Evolutionary conservation across 129 eudicot genomes (phyloP).

Genomic region (Scalesia atractyloides): DNA sequence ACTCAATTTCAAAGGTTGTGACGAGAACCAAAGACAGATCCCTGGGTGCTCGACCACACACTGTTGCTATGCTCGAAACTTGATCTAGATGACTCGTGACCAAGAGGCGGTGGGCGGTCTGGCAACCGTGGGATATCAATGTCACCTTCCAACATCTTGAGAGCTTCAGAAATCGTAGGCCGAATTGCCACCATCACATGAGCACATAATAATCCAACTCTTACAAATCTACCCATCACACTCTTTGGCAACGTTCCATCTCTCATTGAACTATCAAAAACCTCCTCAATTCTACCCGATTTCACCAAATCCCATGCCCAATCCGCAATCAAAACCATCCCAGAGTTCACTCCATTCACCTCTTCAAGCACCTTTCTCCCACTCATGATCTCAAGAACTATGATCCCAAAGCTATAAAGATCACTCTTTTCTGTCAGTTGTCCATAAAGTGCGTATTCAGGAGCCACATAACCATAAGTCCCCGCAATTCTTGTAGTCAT

Average conservation of each 20-base stretch:
- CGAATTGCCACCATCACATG: constrained; percentile 79
- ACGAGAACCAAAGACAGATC: constrained; percentile 19
- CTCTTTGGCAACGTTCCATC: constrained; percentile 49
- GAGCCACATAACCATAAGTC: constrained; percentile 76
- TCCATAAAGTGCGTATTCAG: constrained; percentile 76
- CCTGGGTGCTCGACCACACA: constrained; percentile 34
- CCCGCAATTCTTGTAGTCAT: constrained; percentile 71
- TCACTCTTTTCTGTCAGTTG: constrained; percentile 77
- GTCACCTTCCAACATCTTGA: constrained; percentile 80
- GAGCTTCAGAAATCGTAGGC: constrained; percentile 72
- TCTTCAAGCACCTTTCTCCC: constrained; percentile 66
- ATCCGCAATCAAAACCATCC: constrained; percentile 56
- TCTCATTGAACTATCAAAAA: constrained; percentile 46
- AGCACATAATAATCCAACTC: constrained; percentile 72
- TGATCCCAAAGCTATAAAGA: constrained; percentile 70
- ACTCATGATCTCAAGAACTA: constrained; percentile 69
- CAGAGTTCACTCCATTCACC: constrained; percentile 35
- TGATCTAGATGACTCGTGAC: constrained; percentile 49
- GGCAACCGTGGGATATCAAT: constrained; percentile 59
- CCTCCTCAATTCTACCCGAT: constrained; percentile 39
- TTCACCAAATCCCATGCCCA: constrained; percentile 69
- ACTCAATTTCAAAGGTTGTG: constrained; percentile 7
- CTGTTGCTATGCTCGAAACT: constrained; percentile 21
- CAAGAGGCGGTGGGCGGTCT: constrained; percentile 64
- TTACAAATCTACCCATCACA: constrained; percentile 69